phyloP scores from a whole-genome alignment of 495 filamentous ascomycete genomes.

The Xanthoparmelia taractica region DNA sequence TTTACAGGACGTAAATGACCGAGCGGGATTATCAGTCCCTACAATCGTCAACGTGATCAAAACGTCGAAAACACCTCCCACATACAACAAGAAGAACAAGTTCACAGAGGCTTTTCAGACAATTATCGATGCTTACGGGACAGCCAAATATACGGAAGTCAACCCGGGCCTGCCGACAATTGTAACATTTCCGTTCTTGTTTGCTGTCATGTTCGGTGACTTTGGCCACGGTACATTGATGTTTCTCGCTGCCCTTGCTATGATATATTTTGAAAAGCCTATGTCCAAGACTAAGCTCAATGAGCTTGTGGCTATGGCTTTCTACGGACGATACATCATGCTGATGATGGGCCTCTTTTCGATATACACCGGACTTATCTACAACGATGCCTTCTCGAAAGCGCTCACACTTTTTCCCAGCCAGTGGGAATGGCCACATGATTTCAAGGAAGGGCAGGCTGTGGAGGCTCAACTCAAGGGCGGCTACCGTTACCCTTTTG shows the following conservation, averaged over 20 bases:
- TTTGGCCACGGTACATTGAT: constrained; percentile 87
- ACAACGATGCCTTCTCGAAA: constrained; percentile 96
- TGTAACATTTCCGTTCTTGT: constrained; percentile 95
- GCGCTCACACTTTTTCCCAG: constrained; percentile 78
- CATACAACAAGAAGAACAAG: constrained; percentile 92
- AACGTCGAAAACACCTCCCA: constrained; percentile 94
- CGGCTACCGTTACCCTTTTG: constrained; percentile 84
- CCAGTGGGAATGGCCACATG: constrained; percentile 76
- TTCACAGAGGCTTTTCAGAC: constrained; percentile 98
- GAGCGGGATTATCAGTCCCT: constrained; percentile 86
- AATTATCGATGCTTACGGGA: constrained; percentile 97
- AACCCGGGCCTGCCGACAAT: constrained; percentile 93
- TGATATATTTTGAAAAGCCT: constrained; percentile 93
- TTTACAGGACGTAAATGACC: constrained; percentile 91
- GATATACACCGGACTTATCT: constrained; percentile 93
- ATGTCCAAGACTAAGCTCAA: constrained; percentile 78
- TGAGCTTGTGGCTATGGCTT: constrained; percentile 94
- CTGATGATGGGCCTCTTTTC: constrained; percentile 96
- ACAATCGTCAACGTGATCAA: constrained; percentile 96
- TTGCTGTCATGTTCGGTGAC: constrained; percentile 99
- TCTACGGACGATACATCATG: constrained; percentile 97
- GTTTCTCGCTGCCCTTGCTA: constrained; percentile 66
- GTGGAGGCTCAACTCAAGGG: constrained; percentile 58
- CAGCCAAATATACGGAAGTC: constrained; percentile 91
- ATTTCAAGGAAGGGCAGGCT: constrained; percentile 51